Percentiles rank a stretch among this genome's conserved stretches.
Evolutionary conservation across 1,284 basidiomycete species (phyloP).

Genomic region (Leccinum olivaceoglutinosum): DNA sequence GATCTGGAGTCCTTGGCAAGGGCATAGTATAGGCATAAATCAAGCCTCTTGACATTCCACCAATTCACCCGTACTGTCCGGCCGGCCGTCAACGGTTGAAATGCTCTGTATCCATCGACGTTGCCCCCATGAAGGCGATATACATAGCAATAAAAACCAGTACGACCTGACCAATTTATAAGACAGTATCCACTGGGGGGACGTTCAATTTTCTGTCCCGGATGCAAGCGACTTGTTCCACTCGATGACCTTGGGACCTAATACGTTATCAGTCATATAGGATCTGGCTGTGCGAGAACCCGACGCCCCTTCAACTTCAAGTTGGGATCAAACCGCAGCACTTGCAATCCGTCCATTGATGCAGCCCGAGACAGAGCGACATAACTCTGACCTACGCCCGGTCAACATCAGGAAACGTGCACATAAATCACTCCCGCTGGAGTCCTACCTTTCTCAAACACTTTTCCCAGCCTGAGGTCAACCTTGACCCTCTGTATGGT

Average conservation of each 20-base stretch:
- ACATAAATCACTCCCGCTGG: not conserved
- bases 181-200: too few relatives aligned
- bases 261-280: not conserved
- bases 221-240: constrained; percentile 35
- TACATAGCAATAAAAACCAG: not conserved
- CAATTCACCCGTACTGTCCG: not conserved
- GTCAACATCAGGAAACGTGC: not conserved
- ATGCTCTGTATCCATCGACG: not conserved
- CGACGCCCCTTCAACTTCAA: constrained; percentile 40
- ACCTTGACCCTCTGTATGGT: constrained; percentile 65
- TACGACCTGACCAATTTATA: not conserved
- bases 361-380: constrained; percentile 83
- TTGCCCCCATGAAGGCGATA: not conserved
- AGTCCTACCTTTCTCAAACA: constrained; percentile 65
- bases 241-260: constrained; percentile 45
- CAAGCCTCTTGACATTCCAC: not conserved
- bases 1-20: not conserved
- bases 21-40: not conserved
- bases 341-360: constrained; percentile 73
- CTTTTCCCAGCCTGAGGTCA: constrained; percentile 39
- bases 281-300: not conserved
- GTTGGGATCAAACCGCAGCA: constrained; percentile 65
- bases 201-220: not conserved
- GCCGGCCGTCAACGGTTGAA: not conserved
- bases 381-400: constrained; percentile 60